phyloP scores from a whole-genome alignment of 805 yeast species.

The Ogataea haglerorum region DNA sequence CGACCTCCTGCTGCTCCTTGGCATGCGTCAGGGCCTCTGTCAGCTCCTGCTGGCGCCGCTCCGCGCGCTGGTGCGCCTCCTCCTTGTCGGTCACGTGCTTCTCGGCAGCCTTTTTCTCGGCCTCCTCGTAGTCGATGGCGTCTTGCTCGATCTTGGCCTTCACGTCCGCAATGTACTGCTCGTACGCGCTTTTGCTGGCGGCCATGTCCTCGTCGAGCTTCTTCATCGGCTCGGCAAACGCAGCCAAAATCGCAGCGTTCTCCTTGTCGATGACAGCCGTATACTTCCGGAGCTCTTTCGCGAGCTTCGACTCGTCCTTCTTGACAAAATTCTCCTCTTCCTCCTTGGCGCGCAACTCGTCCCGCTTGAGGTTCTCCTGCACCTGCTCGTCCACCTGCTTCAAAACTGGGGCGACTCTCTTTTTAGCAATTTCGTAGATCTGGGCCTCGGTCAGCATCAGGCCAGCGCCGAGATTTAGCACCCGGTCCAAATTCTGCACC shows the following conservation, averaged over 20 bases:
- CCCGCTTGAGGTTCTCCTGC: slow-evolving; percentile 40
- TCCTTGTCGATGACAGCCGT: slow-evolving; percentile 41
- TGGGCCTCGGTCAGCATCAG: slow-evolving; percentile 52
- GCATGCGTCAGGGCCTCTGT: slow-evolving; percentile 28
- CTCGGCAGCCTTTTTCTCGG: slow-evolving; percentile 45
- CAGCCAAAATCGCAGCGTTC: slow-evolving; percentile 29
- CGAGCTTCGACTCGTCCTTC: slow-evolving; percentile 31
- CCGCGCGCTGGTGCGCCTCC: slow-evolving; percentile 40
- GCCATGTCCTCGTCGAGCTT: slow-evolving; percentile 25
- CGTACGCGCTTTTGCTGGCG: slow-evolving; percentile 33
- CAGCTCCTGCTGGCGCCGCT: slow-evolving; percentile 38
- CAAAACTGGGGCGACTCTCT: slow-evolving; percentile 53
- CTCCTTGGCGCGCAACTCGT: slow-evolving; percentile 36
- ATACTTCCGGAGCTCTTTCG: slow-evolving; percentile 36
- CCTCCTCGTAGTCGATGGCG: slow-evolving; percentile 40
- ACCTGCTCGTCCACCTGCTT: slow-evolving; percentile 50
- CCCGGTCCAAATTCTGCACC: slow-evolving; percentile 47
- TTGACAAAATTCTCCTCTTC: slow-evolving; percentile 36
- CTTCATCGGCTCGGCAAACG: slow-evolving; percentile 24
- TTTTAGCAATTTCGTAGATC: slow-evolving; percentile 52
- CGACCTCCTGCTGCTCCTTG: slow-evolving; percentile 29
- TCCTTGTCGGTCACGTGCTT: slow-evolving; percentile 45
- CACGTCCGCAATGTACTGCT: slow-evolving; percentile 39
- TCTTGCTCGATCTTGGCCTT: slow-evolving; percentile 44
- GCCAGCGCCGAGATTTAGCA: slow-evolving; percentile 52